Conservation (phyloP, 768 basidiomycete species). For the Psilocybe cyanescens region DNA sequence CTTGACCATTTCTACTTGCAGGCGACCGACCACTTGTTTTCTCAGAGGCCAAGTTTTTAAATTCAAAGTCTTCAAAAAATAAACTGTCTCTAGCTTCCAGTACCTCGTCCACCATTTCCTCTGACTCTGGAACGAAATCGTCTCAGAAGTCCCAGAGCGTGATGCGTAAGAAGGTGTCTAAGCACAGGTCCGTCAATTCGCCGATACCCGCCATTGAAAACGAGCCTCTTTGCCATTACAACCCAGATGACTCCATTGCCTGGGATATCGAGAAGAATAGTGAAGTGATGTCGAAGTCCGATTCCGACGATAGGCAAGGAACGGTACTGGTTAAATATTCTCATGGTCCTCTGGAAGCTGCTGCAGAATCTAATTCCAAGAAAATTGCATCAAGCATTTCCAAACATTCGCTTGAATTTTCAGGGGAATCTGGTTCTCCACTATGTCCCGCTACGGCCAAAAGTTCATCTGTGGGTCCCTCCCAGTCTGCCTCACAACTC, state of each 20-base stretch:
- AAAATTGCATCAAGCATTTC: background rate
- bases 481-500: slow-evolving; percentile 33
- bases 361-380: background rate
- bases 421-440: background rate
- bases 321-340: slow-evolving; percentile 14
- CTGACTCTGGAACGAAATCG: background rate
- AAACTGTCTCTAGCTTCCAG: background rate
- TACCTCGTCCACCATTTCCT: slow-evolving; percentile 8
- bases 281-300: slow-evolving; percentile 6
- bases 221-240: slow-evolving; percentile 9
- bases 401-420: background rate
- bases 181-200: background rate
- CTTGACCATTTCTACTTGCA: background rate
- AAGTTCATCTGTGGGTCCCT: slow-evolving; percentile 28
- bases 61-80: slow-evolving; percentile 20
- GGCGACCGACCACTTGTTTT: slow-evolving; percentile 29
- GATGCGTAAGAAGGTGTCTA: background rate
- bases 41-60: slow-evolving; percentile 53
- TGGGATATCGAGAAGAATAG: slow-evolving; percentile 36
- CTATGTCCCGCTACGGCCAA: background rate
- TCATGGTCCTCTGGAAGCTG: background rate
- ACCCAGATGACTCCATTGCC: slow-evolving; percentile 29
- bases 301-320: slow-evolving; percentile 10
- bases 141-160: background rate
- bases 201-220: background rate